phyloP scores from a whole-genome alignment of 2,329 filamentous ascomycete species.

The Stromatinia cepivora region DNA sequence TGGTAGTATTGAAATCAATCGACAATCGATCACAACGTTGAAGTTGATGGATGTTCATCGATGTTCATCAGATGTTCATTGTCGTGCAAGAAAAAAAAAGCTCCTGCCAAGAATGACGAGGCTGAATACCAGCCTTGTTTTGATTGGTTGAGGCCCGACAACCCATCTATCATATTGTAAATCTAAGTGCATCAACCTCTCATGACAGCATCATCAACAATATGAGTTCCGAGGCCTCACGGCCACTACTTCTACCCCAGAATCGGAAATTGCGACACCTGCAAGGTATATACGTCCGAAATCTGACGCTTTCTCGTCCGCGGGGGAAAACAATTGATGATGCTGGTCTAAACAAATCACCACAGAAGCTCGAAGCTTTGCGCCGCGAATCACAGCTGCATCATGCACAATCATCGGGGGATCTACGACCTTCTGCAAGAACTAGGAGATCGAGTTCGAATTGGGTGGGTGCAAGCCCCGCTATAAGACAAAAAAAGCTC shows the following conservation, averaged over 20 bases:
- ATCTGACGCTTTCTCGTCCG: constrained; percentile 67
- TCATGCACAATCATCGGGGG: constrained; percentile 57
- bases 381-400: constrained; percentile 53
- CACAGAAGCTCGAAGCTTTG: constrained; percentile 60
- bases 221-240: constrained; percentile 39
- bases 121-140: constrained; percentile 5
- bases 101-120: neutral
- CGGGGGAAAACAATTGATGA: constrained; percentile 70
- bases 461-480: constrained; percentile 60
- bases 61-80: neutral
- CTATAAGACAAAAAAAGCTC: constrained; percentile 68
- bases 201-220: constrained; percentile 27
- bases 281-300: constrained; percentile 82
- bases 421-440: constrained; percentile 45
- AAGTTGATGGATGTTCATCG: too few relatives aligned
- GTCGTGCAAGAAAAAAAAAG: too few relatives aligned
- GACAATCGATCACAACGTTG: neutral
- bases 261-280: constrained; percentile 89
- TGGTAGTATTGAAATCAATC: neutral
- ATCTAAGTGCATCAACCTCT: neutral
- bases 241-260: constrained; percentile 60
- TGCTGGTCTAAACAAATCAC: constrained; percentile 64
- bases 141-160: constrained; percentile 5
- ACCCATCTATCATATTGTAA: neutral
- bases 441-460: constrained; percentile 60